phyloP scores from a whole-genome alignment of 768 basidiomycete species.

The Kwoniella newhampshirensis region DNA sequence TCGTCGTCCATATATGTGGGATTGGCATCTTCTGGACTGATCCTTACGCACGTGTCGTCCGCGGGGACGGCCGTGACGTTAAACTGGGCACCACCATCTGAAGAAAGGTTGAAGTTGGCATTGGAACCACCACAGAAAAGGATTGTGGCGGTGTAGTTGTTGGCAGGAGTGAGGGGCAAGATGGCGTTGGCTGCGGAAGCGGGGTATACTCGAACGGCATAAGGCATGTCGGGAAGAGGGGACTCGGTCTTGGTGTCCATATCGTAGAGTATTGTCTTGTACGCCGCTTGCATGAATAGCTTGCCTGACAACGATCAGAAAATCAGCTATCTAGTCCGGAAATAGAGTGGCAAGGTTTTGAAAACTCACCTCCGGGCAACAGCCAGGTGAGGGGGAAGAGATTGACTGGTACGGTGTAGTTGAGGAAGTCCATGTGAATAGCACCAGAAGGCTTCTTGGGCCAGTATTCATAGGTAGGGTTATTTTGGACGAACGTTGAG shows the following conservation, averaged over 20 bases:
- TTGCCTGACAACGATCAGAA: slow-evolving; percentile 35
- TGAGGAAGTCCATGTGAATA: slow-evolving; percentile 64
- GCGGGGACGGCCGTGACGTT: slow-evolving; percentile 60
- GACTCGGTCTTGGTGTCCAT: slow-evolving; percentile 64
- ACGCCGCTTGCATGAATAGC: slow-evolving; percentile 55
- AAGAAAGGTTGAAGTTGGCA: slow-evolving; percentile 61
- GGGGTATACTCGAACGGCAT: slow-evolving; percentile 49
- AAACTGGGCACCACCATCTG: slow-evolving; percentile 70
- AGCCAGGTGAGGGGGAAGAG: slow-evolving; percentile 71
- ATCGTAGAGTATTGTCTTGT: slow-evolving; percentile 62
- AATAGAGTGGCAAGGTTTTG: background rate
- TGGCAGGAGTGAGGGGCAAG: slow-evolving; percentile 84
- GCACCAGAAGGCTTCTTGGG: slow-evolving; percentile 72
- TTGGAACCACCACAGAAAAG: slow-evolving; percentile 84
- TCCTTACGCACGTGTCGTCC: slow-evolving; percentile 73
- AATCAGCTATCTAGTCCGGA: slow-evolving; percentile 4
- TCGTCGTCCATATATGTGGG: slow-evolving; percentile 51
- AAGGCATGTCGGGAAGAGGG: slow-evolving; percentile 64
- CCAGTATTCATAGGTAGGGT: slow-evolving; percentile 64
- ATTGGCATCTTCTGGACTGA: slow-evolving; percentile 63
- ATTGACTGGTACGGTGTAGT: slow-evolving; percentile 71
- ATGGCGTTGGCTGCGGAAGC: slow-evolving; percentile 84
- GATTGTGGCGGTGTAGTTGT: slow-evolving; percentile 81
- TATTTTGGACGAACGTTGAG: slow-evolving; percentile 66
- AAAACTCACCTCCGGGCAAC: slow-evolving; percentile 54